These are phyloP conservation scores for Polygonum maritimum DNA, from an alignment of 148 eudicot species.

Conservation along the genomic window DNA sequence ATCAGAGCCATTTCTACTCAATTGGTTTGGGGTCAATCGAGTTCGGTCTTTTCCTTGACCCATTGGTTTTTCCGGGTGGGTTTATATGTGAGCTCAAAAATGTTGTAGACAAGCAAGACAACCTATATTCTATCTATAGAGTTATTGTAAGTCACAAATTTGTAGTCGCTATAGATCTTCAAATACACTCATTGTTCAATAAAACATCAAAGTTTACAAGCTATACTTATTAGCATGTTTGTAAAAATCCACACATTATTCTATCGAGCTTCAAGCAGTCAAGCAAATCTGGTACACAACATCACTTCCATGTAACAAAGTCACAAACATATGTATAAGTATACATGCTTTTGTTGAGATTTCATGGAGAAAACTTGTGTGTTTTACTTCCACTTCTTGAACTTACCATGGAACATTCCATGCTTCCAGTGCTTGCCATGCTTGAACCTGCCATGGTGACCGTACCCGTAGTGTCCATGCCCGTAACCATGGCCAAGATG, in stretches of 20 bases:
- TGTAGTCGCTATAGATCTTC: too few species aligned
- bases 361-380: not conserved
- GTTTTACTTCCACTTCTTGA: slow-evolving; percentile 7
- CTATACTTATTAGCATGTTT: not conserved
- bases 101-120: too few species aligned
- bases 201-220: not conserved
- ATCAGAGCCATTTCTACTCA: too few species aligned
- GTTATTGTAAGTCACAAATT: too few species aligned
- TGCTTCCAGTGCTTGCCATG: not conserved
- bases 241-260: not conserved
- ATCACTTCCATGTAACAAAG: not conserved
- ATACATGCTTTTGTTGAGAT: not conserved
- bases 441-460: slow-evolving; percentile 10
- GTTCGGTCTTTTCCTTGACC: too few species aligned
- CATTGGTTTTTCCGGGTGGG: too few species aligned
- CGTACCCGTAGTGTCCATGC: slow-evolving; percentile 6
- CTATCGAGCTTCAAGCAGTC: not conserved
- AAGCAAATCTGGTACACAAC: not conserved
- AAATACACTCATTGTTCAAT: too few species aligned
- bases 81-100: too few species aligned
- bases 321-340: not conserved
- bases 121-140: too few species aligned
- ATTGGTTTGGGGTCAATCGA: too few species aligned
- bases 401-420: slow-evolving; percentile 5
- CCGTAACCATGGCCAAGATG: not conserved